Conservation (phyloP, 768 basidiomycete genomes). For the Rhizopogon roseolus region DNA sequence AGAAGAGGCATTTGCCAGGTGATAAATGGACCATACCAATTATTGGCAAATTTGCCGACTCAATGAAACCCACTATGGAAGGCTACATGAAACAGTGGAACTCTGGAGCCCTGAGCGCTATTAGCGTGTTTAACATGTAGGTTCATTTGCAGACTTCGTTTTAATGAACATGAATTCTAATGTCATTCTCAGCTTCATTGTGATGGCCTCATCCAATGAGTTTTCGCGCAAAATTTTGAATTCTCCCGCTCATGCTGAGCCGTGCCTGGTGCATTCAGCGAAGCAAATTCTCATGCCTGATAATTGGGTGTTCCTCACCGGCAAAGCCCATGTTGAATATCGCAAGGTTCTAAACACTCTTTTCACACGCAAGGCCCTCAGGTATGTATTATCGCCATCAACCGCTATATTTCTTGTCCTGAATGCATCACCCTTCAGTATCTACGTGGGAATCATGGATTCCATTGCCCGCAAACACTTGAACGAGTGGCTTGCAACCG, state of each 20-base stretch:
- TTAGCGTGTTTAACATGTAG: slow-evolving; percentile 98
- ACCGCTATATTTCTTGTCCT: background rate
- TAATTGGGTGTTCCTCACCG: slow-evolving; percentile 98
- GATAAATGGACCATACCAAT: slow-evolving; percentile 92
- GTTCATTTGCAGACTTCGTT: slow-evolving; percentile 20
- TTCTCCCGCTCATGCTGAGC: slow-evolving; percentile 88
- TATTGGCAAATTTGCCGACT: slow-evolving; percentile 95
- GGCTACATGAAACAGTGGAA: slow-evolving; percentile 92
- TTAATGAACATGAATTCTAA: background rate
- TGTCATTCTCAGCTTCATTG: slow-evolving; percentile 91
- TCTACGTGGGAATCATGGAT: slow-evolving; percentile 85
- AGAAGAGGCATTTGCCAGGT: slow-evolving; percentile 87
- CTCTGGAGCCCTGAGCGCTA: slow-evolving; percentile 78
- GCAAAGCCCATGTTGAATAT: slow-evolving; percentile 91
- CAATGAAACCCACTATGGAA: slow-evolving; percentile 86
- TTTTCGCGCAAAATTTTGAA: slow-evolving; percentile 94
- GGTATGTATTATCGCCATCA: slow-evolving; percentile 40
- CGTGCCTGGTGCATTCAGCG: slow-evolving; percentile 89
- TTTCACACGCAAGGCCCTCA: slow-evolving; percentile 92
- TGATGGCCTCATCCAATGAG: slow-evolving; percentile 94
- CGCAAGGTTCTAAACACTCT: slow-evolving; percentile 85
- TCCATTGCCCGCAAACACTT: slow-evolving; percentile 74
- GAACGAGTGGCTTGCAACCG: slow-evolving; percentile 60
- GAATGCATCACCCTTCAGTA: slow-evolving; percentile 35
- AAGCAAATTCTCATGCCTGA: slow-evolving; percentile 80